Conservation (phyloP, 169 alveolate genomes). For the Babesia caballi region DNA sequence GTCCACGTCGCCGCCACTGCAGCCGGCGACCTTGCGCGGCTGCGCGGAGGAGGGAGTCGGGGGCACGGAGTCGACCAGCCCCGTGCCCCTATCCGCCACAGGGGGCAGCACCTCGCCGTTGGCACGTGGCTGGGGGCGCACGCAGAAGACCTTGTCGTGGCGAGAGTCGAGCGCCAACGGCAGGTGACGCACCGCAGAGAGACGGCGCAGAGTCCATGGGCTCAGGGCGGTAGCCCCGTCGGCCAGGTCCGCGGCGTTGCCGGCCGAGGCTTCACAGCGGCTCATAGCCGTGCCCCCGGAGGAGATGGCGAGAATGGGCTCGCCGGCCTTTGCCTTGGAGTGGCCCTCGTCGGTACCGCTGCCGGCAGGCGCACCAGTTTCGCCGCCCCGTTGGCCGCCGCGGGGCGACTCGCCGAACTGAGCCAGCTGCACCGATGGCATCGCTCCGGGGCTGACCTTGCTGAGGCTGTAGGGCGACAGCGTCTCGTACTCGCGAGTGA, state of each 20-base stretch:
- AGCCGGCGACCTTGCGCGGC: not conserved
- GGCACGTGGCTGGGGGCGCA: conserved; percentile 13
- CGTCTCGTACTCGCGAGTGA: conserved; percentile 20
- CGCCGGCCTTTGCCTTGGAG: not conserved
- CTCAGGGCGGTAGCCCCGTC: not conserved
- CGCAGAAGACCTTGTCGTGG: conserved; percentile 5
- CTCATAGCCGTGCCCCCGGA: not conserved
- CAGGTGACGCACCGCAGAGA: conserved; percentile 22
- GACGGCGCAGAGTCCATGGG: not conserved
- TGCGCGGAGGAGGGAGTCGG: not conserved
- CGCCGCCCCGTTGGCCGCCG: too few species aligned
- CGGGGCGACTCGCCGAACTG: not conserved
- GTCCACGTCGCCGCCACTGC: conserved; percentile 19
- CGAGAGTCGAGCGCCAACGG: conserved; percentile 30
- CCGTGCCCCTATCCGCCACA: not conserved
- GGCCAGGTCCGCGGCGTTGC: not conserved
- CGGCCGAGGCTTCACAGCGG: not conserved
- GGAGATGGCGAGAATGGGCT: not conserved
- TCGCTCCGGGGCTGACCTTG: not conserved
- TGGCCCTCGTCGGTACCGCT: not conserved
- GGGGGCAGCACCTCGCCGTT: not conserved
- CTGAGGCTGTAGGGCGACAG: not conserved
- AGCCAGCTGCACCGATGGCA: not conserved
- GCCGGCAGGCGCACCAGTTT: too few species aligned
- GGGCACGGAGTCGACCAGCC: not conserved